A percentile compares a stretch with the other conserved stretches of the same genome.
Evolutionary conservation across 352 stramenopile species (phyloP).

Genomic region (Pilasporangium apinafurcum): DNA sequence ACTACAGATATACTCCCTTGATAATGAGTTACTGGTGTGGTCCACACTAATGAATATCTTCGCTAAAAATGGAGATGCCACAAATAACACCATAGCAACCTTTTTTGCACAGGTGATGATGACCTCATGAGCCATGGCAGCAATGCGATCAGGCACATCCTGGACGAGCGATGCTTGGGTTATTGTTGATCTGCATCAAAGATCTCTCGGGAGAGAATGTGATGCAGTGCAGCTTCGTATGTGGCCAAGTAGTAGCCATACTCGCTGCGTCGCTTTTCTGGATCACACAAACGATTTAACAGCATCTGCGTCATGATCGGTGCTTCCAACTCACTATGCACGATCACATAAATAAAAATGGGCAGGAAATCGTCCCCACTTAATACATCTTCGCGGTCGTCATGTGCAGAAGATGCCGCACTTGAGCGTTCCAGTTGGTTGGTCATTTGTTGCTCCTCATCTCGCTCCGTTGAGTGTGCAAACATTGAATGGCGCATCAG

Average conservation of each 20-base stretch:
- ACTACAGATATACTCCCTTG: too few relatives aligned
- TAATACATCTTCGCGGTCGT: constrained; percentile 56
- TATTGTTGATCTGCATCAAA: constrained; percentile 8
- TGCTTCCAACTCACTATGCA: constrained; percentile 66
- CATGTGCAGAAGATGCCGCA: background rate
- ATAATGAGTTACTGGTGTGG: too few relatives aligned
- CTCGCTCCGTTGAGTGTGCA: constrained; percentile 3
- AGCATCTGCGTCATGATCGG: constrained; percentile 80
- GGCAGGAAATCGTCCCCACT: constrained; percentile 83
- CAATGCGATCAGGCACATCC: too few relatives aligned
- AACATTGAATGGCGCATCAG: constrained; percentile 1
- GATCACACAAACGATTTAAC: constrained; percentile 78
- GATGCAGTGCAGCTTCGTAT: constrained; percentile 73
- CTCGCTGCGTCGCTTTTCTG: constrained; percentile 78
- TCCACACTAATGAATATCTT: too few relatives aligned
- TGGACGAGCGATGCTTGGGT: too few relatives aligned
- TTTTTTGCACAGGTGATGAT: too few relatives aligned
- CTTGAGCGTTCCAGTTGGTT: too few relatives aligned
- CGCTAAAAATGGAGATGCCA: too few relatives aligned
- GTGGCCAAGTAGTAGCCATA: constrained; percentile 86
- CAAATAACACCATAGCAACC: too few relatives aligned
- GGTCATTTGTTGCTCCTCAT: too few relatives aligned
- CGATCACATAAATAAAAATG: constrained; percentile 88
- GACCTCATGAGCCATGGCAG: too few relatives aligned
- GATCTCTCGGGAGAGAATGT: constrained; percentile 67